These are phyloP conservation scores for Metschnikowia cerradonensis DNA, from an alignment of 805 yeast genomes.

Conservation along the genomic window DNA sequence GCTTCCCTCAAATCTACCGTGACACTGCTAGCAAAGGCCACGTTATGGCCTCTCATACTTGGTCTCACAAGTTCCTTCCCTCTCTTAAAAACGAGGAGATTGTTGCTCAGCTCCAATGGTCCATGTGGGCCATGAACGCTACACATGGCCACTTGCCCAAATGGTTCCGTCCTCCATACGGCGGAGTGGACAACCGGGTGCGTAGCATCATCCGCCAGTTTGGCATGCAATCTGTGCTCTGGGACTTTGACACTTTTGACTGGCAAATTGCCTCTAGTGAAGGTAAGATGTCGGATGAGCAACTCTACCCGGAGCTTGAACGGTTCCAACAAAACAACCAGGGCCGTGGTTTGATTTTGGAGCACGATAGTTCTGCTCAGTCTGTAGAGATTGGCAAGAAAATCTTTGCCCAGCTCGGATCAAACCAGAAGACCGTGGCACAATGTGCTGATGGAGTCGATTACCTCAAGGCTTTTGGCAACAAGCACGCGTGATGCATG, in stretches of 20 bases:
- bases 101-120: slow-evolving; percentile 90
- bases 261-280: slow-evolving; percentile 57
- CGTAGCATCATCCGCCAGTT: slow-evolving; percentile 75
- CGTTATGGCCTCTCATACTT: slow-evolving; percentile 81
- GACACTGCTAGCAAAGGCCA: slow-evolving; percentile 62
- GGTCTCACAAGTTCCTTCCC: slow-evolving; percentile 89
- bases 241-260: slow-evolving; percentile 91
- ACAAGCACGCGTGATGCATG: neutral
- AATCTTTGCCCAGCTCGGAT: slow-evolving; percentile 43
- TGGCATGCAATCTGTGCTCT: slow-evolving; percentile 81
- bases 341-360: slow-evolving; percentile 66
- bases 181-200: slow-evolving; percentile 86
- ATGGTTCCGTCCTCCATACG: slow-evolving; percentile 96
- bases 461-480: slow-evolving; percentile 44
- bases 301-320: slow-evolving; percentile 53
- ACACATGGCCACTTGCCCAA: slow-evolving; percentile 83
- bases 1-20: slow-evolving; percentile 68
- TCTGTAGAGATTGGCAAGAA: slow-evolving; percentile 71
- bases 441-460: slow-evolving; percentile 68
- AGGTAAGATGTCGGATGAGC: slow-evolving; percentile 46
- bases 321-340: slow-evolving; percentile 41
- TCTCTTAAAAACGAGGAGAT: slow-evolving; percentile 72
- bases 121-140: slow-evolving; percentile 97
- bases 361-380: slow-evolving; percentile 70
- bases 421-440: slow-evolving; percentile 68